Conservation (phyloP, 2,329 filamentous ascomycete species). For the Triangularia verruculosa region DNA sequence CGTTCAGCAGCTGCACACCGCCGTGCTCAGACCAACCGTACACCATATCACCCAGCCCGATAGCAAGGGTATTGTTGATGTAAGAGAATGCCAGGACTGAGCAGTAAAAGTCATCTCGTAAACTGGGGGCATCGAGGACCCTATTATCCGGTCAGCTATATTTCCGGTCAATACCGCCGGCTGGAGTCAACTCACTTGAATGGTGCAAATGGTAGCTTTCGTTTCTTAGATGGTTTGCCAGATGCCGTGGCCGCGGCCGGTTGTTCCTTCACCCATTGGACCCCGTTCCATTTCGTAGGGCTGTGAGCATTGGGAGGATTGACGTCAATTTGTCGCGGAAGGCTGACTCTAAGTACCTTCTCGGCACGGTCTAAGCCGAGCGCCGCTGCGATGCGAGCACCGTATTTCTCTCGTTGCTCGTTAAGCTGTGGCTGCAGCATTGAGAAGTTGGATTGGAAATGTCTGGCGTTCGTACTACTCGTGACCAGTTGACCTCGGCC, state of each 20-base stretch:
- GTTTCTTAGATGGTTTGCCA: conserved; percentile 18
- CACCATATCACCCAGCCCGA: conserved; percentile 74
- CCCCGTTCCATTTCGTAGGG: conserved; percentile 40
- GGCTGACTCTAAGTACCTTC: conserved; percentile 60
- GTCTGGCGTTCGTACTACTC: conserved; percentile 69
- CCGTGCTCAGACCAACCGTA: conserved; percentile 84
- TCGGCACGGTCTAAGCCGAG: conserved; percentile 71
- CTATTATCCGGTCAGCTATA: conserved; percentile 37
- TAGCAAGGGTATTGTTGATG: conserved; percentile 72
- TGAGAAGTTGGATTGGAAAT: conserved; percentile 54
- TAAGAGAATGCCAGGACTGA: conserved; percentile 82
- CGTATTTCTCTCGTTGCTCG: conserved; percentile 66
- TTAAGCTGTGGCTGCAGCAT: conserved; percentile 42
- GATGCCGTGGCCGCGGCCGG: not conserved
- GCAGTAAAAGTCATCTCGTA: conserved; percentile 97
- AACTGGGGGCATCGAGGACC: conserved; percentile 80
- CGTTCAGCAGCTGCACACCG: conserved; percentile 59
- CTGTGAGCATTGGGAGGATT: conserved; percentile 14
- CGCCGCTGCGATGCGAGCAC: conserved; percentile 73
- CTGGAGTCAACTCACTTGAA: conserved; percentile 63
- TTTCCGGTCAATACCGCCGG: not conserved
- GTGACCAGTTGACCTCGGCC: conserved; percentile 63
- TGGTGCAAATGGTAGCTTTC: conserved; percentile 64
- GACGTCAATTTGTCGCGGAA: conserved; percentile 21
- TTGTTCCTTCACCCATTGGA: conserved; percentile 37